Conservation (phyloP, 2,329 filamentous ascomycete genomes). For the Cryphonectria nitschkei region DNA sequence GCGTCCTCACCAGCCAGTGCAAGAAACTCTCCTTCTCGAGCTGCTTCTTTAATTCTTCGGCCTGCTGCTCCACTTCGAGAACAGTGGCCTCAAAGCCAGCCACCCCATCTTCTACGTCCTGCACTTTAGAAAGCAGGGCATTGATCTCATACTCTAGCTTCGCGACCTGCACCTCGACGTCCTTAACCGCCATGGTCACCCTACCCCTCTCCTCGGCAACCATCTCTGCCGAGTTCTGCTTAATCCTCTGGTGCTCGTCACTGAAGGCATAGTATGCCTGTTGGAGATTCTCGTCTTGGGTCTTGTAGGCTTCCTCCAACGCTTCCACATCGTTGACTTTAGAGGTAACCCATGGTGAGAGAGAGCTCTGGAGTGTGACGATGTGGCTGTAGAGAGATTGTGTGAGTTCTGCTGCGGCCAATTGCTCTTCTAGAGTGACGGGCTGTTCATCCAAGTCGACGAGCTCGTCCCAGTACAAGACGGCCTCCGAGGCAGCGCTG, state of each 20-base stretch:
- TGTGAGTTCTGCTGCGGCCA: slow-evolving; percentile 55
- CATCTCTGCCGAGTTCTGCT: slow-evolving; percentile 69
- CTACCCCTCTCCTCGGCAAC: slow-evolving; percentile 70
- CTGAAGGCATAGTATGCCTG: slow-evolving; percentile 69
- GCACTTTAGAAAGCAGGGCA: slow-evolving; percentile 75
- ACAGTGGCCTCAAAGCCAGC: slow-evolving; percentile 80
- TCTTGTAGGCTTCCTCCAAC: slow-evolving; percentile 65
- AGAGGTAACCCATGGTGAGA: slow-evolving; percentile 64
- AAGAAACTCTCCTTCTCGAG: slow-evolving; percentile 68
- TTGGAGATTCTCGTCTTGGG: slow-evolving; percentile 68
- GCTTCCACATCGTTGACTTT: slow-evolving; percentile 60
- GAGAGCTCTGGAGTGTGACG: slow-evolving; percentile 51
- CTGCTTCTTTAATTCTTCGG: slow-evolving; percentile 64
- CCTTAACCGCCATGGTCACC: slow-evolving; percentile 72
- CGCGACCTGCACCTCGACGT: slow-evolving; percentile 78
- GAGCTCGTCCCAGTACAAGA: slow-evolving; percentile 68
- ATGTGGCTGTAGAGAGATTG: slow-evolving; percentile 59
- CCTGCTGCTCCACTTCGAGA: slow-evolving; percentile 67
- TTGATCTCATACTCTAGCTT: slow-evolving; percentile 93
- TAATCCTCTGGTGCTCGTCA: slow-evolving; percentile 71
- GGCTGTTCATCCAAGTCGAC: slow-evolving; percentile 39
- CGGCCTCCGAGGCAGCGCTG: slow-evolving; percentile 73
- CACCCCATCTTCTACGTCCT: slow-evolving; percentile 85
- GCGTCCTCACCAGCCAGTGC: slow-evolving; percentile 65
- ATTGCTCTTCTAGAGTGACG: slow-evolving; percentile 39